A percentile compares a stretch with the other conserved stretches of the same genome.
These are phyloP conservation scores for Leccinum variicolor DNA, from an alignment of 768 basidiomycete species.

Conservation along the genomic window DNA sequence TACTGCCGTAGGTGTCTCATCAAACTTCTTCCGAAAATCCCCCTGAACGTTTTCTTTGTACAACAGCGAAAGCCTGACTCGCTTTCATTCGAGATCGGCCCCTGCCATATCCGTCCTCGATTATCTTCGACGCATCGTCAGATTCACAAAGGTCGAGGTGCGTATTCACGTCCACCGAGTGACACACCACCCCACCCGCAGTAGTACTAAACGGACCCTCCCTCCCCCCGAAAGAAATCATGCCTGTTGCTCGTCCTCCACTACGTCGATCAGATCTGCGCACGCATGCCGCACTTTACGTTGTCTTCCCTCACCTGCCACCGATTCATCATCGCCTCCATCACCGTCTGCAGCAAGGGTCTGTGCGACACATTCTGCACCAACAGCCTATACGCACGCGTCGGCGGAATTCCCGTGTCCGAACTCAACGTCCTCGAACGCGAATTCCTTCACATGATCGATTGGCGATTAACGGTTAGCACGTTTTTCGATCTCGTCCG, in stretches of 20 bases:
- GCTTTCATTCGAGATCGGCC: slow-evolving; percentile 93
- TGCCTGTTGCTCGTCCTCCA: slow-evolving; percentile 80
- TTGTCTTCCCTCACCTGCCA: slow-evolving; percentile 96
- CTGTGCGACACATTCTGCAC: slow-evolving; percentile 95
- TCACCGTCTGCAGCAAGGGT: slow-evolving; percentile 91
- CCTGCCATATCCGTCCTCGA: slow-evolving; percentile 88
- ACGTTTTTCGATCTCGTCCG: slow-evolving; percentile 26
- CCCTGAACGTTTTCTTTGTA: slow-evolving; percentile 21
- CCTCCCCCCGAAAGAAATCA: slow-evolving; percentile 49
- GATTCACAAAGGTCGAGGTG: slow-evolving; percentile 95
- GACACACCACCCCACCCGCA: neutral
- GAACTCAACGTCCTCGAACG: slow-evolving; percentile 95
- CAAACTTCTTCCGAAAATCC: slow-evolving; percentile 10
- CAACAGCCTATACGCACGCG: slow-evolving; percentile 91
- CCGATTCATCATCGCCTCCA: slow-evolving; percentile 93
- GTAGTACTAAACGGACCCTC: slow-evolving; percentile 3
- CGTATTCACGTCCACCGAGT: slow-evolving; percentile 17
- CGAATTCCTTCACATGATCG: slow-evolving; percentile 88
- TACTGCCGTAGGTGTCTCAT: slow-evolving; percentile 57
- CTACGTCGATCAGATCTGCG: slow-evolving; percentile 93
- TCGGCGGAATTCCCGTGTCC: slow-evolving; percentile 87
- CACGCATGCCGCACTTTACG: slow-evolving; percentile 82
- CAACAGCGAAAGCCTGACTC: slow-evolving; percentile 80
- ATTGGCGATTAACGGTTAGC: slow-evolving; percentile 93
- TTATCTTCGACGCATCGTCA: slow-evolving; percentile 91